Base-by-base conservation (phyloP, 2,329 filamentous ascomycete genomes). In the Verticillium albo-atrum region DNA sequence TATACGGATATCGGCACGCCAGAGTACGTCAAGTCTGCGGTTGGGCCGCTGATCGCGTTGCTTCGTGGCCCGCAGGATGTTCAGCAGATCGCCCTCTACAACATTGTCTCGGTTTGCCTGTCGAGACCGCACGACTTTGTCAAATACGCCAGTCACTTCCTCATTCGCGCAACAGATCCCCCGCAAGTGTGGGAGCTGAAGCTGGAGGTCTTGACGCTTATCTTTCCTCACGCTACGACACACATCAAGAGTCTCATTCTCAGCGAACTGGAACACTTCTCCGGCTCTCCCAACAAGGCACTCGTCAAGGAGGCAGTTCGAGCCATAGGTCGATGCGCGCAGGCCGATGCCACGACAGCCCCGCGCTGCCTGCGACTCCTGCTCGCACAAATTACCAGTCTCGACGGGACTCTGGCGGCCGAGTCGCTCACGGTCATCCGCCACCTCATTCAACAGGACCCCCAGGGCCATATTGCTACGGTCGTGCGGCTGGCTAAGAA, bases 371-470 rank as follows among this genome's bases (percentile, higher is more conserved):
- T 99, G 62, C 86, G 87, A 27, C 81, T 99, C 7, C 81, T 99
- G 0, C 80, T 99, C 15, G 85, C 89, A 53, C 94, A 98, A 69
- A 92, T 98, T 56, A 91, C 91, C 14, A 95, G 91, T 68, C 79
- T 93, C 12, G 93, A 98, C 68, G 89, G 92, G 2, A 92, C 88
- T 26, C 80, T 98, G 25, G 94, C 96, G 0, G 94, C 93, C 0
- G 95, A 98, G 71, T 94, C 92, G 2, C 79, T 99, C 60, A 97
- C 96, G 3, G 95, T 98, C 2, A 95, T 99, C 62, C 87, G 95
- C 2, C 94, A 98, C 72, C 81, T 99, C 56, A 98, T 99, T 57
- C 95, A 99, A 70, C 91, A 96, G 68, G 88, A 96, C 63, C 92
- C 94, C 0, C 77, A 85, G 28, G 86, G 87, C 3, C 95, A 99